Evolutionary conservation across 169 alveolate genomes (phyloP).

Genomic region (Miamiensis avidus): DNA sequence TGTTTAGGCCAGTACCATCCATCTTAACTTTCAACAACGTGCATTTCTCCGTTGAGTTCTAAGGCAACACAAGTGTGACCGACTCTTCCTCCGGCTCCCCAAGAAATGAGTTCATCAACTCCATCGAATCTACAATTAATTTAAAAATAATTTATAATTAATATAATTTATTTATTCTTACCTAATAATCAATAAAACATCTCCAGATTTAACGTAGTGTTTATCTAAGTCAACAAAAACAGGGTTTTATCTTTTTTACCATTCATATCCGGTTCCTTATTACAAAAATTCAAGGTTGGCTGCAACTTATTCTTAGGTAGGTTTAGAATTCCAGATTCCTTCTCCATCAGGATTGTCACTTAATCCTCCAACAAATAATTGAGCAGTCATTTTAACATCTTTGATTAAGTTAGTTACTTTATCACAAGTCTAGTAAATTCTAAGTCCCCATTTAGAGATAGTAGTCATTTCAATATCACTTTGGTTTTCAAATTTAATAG

Average conservation of each 20-base stretch:
- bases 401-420: conserved; percentile 56
- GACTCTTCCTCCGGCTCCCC: conserved; percentile 74
- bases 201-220: conserved; percentile 74
- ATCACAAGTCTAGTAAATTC: conserved; percentile 72
- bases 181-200: too few relatives aligned
- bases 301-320: conserved; percentile 64
- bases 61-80: conserved; percentile 79
- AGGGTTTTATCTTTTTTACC: conserved; percentile 58
- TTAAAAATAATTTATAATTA: too few relatives aligned
- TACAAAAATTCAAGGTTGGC: conserved; percentile 66
- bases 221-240: conserved; percentile 58
- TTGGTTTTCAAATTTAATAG: conserved; percentile 41
- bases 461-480: conserved; percentile 55
- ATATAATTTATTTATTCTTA: too few relatives aligned
- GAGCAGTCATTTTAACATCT: conserved; percentile 54
- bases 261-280: conserved; percentile 58
- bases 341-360: conserved; percentile 58
- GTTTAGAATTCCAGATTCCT: conserved; percentile 62
- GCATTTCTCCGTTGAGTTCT: conserved; percentile 76
- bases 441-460: conserved; percentile 60
- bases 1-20: conserved; percentile 86
- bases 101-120: conserved; percentile 77
- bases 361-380: conserved; percentile 78
- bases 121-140: conserved; percentile 85
- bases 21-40: conserved; percentile 80